Base-by-base conservation (phyloP, 306 rosid species). In the Spatholobus suberectus region DNA sequence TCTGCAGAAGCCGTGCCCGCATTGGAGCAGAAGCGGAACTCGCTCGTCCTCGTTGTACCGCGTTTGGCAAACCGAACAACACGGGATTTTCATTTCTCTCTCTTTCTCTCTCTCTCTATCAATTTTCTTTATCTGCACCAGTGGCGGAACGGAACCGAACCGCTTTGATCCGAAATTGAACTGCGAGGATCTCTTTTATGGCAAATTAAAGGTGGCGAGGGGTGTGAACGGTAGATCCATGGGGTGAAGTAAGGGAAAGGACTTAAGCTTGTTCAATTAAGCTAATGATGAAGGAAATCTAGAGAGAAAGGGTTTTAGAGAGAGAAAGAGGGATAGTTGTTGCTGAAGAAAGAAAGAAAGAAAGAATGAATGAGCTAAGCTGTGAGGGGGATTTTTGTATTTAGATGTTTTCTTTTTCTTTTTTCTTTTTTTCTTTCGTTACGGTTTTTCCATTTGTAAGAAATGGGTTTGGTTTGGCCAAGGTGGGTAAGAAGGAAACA, bases 11-110 rank as follows among this genome's bases (percentile, higher is more conserved):
- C 98, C 97, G 82, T 96, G 99, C 40, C 99, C 99, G 73, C 99
- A 96, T 89, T 96, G 97, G 35, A 96, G 99, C 82, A 96, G 80
- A 74, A 96, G 98, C 14, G 99, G 99, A 12, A 94, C 98, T 76
- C 99, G 88, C 81, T 94, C 99, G 8, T 92, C 99, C 81, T 94
- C 99, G 93, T 96, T 93, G 87, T 93, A 96, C 75, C 99, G 93
- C 86, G 92, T 96, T 81, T 94, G 98, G 89, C 99, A 96, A 8
- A 96, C 98, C 44, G 97, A 90, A 59, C 99, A 96, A 72, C 94
- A 93, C 58, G 99, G 99, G 72, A 96, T 97, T 85, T 94, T 96
- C 98, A 89, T 93, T 11, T 70, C 62, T 70, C 6, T 29, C 6
- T 5, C 32, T 13, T 46, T 15, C 2, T 58, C n/a, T 13, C 70